Evolutionary conservation across 805 yeast genomes (phyloP), one percentile per base, ranked within the genome.

Genomic region (Nakazawaea wickerhamii): DNA sequence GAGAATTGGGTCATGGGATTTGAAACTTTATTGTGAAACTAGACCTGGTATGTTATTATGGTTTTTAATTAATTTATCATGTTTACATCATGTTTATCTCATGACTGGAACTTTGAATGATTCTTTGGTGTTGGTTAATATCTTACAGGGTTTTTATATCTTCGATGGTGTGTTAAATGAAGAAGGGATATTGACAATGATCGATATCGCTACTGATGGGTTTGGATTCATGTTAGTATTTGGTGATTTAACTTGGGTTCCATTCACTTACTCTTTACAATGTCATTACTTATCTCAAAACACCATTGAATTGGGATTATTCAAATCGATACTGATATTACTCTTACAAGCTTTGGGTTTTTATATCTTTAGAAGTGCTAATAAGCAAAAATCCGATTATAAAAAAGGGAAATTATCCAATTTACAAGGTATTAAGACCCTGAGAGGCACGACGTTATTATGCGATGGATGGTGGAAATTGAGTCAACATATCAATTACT

Each of bases 381-480:
- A 93, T 64, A 73, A 75, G 50, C 93, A 93, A 59, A 93, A 93
- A 65, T 79, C 88, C 19, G 73, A 75, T 25, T 93, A 93, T 70
- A 82, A 84, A 63, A 77, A 75, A 48, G 95, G 96, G 13, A 75
- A 82, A 51, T 70, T 89, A 45, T 58, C 70, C 2, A 79, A 86
- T 55, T 65, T 88, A 64, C 73, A 77, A 48, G 80, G 76, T 42
- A 84, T 93, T 46, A 66, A 75, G 49, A 83, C 97, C 0, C 67
- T 73, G 23, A 77, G 84, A 13, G 95, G 95, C 1, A 82, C 95
- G 20, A 84, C 77, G 55, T 71, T 93, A 49, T 65, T 93, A 35
- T 75, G 80, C 42, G 93, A 88, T 55, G 96, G 98, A 3, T 93
- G 98, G 99, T 93, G 99, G 99, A 84, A 84, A 2, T 60, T 70